These are phyloP conservation scores for Hyaloscypha hepaticicola DNA, from an alignment of 495 filamentous ascomycete genomes.

Conservation along the genomic window DNA sequence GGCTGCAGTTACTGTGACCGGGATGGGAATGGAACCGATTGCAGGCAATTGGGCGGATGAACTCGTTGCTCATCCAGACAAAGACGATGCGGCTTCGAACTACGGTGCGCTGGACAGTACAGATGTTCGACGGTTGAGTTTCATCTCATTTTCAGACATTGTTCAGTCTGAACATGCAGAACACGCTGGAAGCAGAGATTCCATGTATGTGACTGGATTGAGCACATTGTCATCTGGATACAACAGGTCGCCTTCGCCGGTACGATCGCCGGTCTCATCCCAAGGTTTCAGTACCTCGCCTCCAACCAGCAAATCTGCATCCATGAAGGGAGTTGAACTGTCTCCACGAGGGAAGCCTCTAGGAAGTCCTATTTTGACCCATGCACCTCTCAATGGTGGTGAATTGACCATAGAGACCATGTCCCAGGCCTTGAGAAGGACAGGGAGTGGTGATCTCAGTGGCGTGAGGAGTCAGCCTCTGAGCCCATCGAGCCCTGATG, in stretches of 20 bases:
- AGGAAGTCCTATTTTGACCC: slow-evolving; percentile 44
- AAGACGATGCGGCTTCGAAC: slow-evolving; percentile 59
- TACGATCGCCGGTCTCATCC: slow-evolving; percentile 68
- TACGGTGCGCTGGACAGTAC: slow-evolving; percentile 70
- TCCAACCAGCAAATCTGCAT: slow-evolving; percentile 64
- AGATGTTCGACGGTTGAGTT: slow-evolving; percentile 80
- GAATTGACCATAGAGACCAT: slow-evolving; percentile 88
- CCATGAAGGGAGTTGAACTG: slow-evolving; percentile 63
- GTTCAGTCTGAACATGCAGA: slow-evolving; percentile 83
- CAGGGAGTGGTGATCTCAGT: slow-evolving; percentile 76
- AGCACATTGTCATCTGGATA: slow-evolving; percentile 49
- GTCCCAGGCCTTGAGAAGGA: slow-evolving; percentile 80
- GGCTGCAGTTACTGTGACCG: slow-evolving; percentile 61
- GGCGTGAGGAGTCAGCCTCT: slow-evolving; percentile 58
- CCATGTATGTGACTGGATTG: slow-evolving; percentile 56
- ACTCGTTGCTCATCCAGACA: slow-evolving; percentile 47
- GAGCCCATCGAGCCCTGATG: slow-evolving; percentile 50
- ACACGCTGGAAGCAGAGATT: slow-evolving; percentile 55
- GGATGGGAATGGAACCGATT: slow-evolving; percentile 34
- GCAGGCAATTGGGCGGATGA: slow-evolving; percentile 54
- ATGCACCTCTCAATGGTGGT: slow-evolving; percentile 43
- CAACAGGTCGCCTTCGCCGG: slow-evolving; percentile 71
- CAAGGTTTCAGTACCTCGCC: slow-evolving; percentile 62
- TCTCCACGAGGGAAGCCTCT: slow-evolving; percentile 54
- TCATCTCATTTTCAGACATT: slow-evolving; percentile 93